Base-by-base conservation (phyloP, 371 early-diverging fungal genomes). In the Neoconidiobolus thromboides region DNA sequence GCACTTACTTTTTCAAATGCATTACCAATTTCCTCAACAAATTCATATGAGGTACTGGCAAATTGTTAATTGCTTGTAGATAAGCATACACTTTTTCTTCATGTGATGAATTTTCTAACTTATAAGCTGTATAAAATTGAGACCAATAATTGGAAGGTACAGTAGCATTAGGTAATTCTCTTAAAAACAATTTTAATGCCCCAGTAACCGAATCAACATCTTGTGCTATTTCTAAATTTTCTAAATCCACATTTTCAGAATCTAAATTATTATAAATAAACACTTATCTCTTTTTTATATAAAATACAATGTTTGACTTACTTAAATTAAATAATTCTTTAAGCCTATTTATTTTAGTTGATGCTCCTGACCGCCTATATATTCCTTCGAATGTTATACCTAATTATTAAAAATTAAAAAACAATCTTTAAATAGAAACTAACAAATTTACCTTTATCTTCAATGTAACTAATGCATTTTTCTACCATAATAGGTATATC, bases 121-220 rank as follows among this genome's bases (percentile, higher is more conserved):
- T n/a, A 2, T 7, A 80, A 6, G 86, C 85, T 56, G 78, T 74
- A 47, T 85, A 67, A 52, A 93, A 78, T 15, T 76, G 69, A 5
- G 76, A 71, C 65, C 82, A 84, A 53, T 77, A 64, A 10, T 65
- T 56, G 43, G 71, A 65, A 10, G 93, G 84, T 55, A 95, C 71
- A 1, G 93, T 70, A 1, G 90, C 82, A 50, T 89, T 87, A 7
- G 93, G 91, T 14, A 95, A 70, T 65, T 92, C 91, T 26, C 94
- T 79, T 68, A 95, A 84, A 75, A 83, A 95, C 39, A 88, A 72
- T 63, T 95, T 93, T 41, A 95, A 72, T n/a, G 86, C 81, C 54
- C 89, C 80, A 40, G 91, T 72, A 6, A 91, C 73, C 56, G 78
- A 82, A 67, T 86, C 84, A 59, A 93, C 79, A 62, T 91, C 90